Conservation (phyloP, 768 basidiomycete species). For the Trametes sanguinea region DNA sequence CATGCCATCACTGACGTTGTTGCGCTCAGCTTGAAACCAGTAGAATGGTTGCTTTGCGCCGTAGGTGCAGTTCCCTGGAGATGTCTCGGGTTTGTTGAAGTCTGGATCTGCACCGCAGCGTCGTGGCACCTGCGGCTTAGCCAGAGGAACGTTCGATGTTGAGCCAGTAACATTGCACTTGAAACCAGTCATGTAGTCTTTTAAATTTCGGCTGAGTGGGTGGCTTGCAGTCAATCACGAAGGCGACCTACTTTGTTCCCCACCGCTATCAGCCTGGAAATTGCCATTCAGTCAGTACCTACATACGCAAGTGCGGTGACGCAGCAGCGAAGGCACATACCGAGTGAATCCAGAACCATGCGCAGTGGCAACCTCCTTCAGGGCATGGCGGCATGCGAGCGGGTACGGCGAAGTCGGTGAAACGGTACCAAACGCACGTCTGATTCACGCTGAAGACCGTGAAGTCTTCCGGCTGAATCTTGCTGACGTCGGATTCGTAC, state of each 20-base stretch:
- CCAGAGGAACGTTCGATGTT: constrained; percentile 52
- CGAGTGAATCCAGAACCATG: constrained; percentile 76
- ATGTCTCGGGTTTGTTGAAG: constrained; percentile 44
- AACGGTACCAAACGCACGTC: constrained; percentile 70
- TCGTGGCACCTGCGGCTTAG: constrained; percentile 57
- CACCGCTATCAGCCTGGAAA: constrained; percentile 50
- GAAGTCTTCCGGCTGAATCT: constrained; percentile 68
- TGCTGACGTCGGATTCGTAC: constrained; percentile 61
- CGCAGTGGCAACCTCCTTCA: constrained; percentile 63
- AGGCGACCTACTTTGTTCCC: constrained; percentile 56
- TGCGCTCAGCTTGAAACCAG: constrained; percentile 63
- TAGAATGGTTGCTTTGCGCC: constrained; percentile 73
- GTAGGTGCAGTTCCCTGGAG: constrained; percentile 69
- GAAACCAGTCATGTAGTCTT: constrained; percentile 78
- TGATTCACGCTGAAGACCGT: constrained; percentile 75
- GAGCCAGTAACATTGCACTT: constrained; percentile 60
- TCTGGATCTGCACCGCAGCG: constrained; percentile 63
- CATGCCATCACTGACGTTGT: constrained; percentile 52
- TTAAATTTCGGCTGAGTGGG: neutral
- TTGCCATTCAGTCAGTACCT: neutral
- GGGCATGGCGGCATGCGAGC: constrained; percentile 69
- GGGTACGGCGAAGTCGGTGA: constrained; percentile 71
- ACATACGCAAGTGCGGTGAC: no score
- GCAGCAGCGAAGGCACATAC: constrained; percentile 31
- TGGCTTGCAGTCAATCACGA: neutral